These are phyloP conservation scores for Solanum commersonii DNA, from an alignment of 257 asterid species.

Conservation along the genomic window DNA sequence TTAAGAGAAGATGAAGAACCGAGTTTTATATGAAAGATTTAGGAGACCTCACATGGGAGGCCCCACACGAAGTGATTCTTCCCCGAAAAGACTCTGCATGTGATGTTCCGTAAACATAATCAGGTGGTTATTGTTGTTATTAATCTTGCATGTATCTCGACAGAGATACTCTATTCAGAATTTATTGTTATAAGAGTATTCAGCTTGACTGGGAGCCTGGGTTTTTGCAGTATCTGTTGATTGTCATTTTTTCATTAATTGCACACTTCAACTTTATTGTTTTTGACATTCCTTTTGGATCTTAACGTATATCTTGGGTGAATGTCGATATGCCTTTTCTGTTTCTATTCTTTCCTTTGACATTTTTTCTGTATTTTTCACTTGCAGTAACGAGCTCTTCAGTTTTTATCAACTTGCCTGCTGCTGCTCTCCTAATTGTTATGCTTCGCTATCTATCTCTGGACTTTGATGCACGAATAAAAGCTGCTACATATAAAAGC, in stretches of 20 bases:
- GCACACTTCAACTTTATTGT: neutral
- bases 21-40: neutral
- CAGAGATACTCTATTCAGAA: neutral
- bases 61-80: neutral
- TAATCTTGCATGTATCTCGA: neutral
- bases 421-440: slow-evolving; percentile 59
- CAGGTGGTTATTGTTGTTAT: neutral
- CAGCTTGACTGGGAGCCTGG: neutral
- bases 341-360: neutral
- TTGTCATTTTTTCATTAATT: neutral
- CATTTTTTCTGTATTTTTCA: neutral
- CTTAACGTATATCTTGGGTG: neutral
- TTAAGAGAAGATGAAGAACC: neutral
- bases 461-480: slow-evolving; percentile 77
- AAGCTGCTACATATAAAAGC: slow-evolving; percentile 68
- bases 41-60: neutral
- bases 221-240: neutral
- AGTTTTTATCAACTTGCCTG: slow-evolving; percentile 84
- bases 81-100: neutral
- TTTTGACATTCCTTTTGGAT: neutral
- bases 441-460: slow-evolving; percentile 62
- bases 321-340: neutral
- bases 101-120: neutral
- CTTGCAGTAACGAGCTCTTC: slow-evolving; percentile 84
- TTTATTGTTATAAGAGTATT: neutral